Evolutionary conservation across 768 basidiomycete species (phyloP), one percentile per base, ranked within the genome.

Genomic region (Kwoniella pini): DNA sequence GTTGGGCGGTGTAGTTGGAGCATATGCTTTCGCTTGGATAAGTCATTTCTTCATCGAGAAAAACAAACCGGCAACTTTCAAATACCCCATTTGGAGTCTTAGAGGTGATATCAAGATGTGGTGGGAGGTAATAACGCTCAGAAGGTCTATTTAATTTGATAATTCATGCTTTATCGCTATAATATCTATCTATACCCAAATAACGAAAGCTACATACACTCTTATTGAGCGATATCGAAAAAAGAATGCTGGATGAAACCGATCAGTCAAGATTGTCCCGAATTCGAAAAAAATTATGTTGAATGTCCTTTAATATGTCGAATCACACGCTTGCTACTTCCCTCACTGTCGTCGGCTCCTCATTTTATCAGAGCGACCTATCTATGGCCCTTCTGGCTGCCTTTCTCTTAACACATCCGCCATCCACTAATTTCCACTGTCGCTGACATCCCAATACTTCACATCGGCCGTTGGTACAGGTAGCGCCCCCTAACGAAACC

Each of bases 11-110:
- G 22, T 70, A 22, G 55, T 67, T 2, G 40, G 57, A 15, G 71
- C 62, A 4, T 73, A 73, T 45, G 62, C 51, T 5, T 66, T 63
- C 39, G 71, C 71, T 9, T 73, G 71, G 71, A 42, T 67, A 1
- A 61, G 68, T 4, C 71, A 73, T 54, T 73, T 70, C 57, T 68
- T 67, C 38, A 63, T 70, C 12, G 71, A 73, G 61, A 62, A 65
- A 57, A 73, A 73, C 44, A 46, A 51, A 40, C 71, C 71, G 1
- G 71, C 68, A 30, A 70, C 71, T 19, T 73, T 73, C 65, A 73
- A 61, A 57, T 67, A 69, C 46, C 62, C 64, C 19, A 33, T 73
- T 4, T 62, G 63, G 51, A 65, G 65, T 44, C 49, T 65, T 51
- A 58, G 52, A 44, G 69, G 65, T 3, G 71, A 73, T 50, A 48